Percentiles rank a stretch among this genome's conserved stretches.
These are phyloP conservation scores for Piper betle DNA, from an alignment of 164 flowering plant species.

Conservation along the genomic window DNA sequence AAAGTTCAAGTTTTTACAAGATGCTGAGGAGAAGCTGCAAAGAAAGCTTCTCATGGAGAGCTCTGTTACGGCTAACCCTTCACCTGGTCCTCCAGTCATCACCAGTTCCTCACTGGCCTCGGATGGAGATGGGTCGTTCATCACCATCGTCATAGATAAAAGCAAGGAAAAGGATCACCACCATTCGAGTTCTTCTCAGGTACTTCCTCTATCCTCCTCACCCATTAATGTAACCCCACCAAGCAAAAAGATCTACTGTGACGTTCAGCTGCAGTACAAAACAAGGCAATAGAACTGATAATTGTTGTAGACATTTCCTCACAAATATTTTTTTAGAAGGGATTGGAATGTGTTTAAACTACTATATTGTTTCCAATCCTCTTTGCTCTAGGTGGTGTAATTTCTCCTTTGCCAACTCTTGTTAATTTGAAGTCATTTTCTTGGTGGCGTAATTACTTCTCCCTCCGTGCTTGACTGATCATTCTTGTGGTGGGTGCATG, in stretches of 20 bases:
- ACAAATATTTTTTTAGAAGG: slow-evolving; percentile 1
- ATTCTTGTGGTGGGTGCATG: slow-evolving; percentile 12
- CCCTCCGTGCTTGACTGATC: slow-evolving; percentile 1
- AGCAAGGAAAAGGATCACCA: slow-evolving; percentile 21
- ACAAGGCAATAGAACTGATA: slow-evolving; percentile 5
- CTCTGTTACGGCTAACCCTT: slow-evolving; percentile 8
- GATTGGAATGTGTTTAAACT: slow-evolving; percentile 7
- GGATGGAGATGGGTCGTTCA: slow-evolving; percentile 31
- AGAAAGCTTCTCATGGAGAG: slow-evolving; percentile 29
- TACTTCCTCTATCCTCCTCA: slow-evolving; percentile 59
- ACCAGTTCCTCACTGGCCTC: slow-evolving; percentile 7
- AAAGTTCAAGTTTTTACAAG: slow-evolving; percentile 74
- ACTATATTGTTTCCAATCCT: slow-evolving; percentile 5
- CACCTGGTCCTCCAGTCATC: neutral
- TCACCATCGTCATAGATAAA: slow-evolving; percentile 27
- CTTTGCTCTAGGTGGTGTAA: neutral
- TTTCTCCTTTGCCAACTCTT: neutral
- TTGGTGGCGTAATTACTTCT: neutral
- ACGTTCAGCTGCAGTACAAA: slow-evolving; percentile 5
- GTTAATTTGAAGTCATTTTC: neutral
- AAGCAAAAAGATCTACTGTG: slow-evolving; percentile 16
- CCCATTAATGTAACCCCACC: slow-evolving; percentile 31
- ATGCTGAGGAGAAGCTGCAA: slow-evolving; percentile 75
- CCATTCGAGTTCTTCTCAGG: slow-evolving; percentile 46
- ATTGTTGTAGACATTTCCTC: neutral